phyloP scores from a whole-genome alignment of 495 filamentous ascomycete genomes.

The Aspergillus diversus region DNA sequence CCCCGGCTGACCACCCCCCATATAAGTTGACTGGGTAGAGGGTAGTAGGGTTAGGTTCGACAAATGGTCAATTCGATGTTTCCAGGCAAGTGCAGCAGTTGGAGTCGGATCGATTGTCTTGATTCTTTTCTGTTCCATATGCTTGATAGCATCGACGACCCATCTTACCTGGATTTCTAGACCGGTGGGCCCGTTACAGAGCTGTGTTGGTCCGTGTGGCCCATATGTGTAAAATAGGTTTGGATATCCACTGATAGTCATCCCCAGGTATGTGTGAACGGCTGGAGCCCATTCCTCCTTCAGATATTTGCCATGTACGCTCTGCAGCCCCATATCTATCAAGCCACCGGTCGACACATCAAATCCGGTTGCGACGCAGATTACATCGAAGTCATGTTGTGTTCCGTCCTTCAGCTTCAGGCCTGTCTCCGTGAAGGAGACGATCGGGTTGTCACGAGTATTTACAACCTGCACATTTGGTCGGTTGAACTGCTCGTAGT shows the following conservation, averaged over 20 bases:
- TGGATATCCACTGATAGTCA: constrained; percentile 51
- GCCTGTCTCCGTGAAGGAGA: constrained; percentile 48
- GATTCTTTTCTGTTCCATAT: constrained; percentile 44
- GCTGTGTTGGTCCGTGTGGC: constrained; percentile 52
- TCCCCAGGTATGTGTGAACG: constrained; percentile 52
- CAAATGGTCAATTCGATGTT: too few species aligned
- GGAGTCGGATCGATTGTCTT: constrained; percentile 36
- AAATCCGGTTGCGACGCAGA: constrained; percentile 61
- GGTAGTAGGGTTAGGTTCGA: too few species aligned
- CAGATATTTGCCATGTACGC: constrained; percentile 44
- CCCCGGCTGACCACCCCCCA: too few species aligned
- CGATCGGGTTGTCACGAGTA: constrained; percentile 52
- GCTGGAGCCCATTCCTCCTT: constrained; percentile 51
- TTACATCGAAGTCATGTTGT: constrained; percentile 52
- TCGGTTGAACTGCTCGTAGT: constrained; percentile 62
- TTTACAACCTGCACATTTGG: constrained; percentile 58
- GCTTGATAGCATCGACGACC: constrained; percentile 51
- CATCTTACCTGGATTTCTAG: constrained; percentile 55
- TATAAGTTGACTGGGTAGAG: too few species aligned
- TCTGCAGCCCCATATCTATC: constrained; percentile 43
- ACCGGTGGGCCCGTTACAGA: constrained; percentile 52
- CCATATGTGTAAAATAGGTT: constrained; percentile 60
- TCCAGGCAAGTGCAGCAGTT: too few species aligned
- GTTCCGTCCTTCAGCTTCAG: constrained; percentile 45
- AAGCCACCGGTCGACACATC: constrained; percentile 51